Evolutionary conservation across 352 stramenopile species (phyloP), one percentile per base, ranked within the genome.

Genomic region (Thalassiosira livingstoniorum): DNA sequence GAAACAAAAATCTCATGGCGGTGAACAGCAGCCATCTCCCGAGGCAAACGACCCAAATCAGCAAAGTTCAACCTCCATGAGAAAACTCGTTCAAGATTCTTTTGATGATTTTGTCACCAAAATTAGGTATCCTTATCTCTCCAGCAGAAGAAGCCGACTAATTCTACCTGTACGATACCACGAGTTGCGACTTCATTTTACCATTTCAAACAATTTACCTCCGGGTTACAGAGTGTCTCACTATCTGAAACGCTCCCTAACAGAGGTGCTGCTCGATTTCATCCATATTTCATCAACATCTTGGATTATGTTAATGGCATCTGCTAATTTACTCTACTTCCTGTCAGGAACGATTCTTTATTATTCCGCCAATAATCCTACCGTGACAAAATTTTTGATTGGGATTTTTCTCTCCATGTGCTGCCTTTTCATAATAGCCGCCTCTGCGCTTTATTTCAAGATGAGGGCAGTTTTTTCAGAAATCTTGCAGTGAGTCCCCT

Each of bases 161-260:
- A 71, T 93, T 11, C 76, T 92, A 0, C 85, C 90, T 69, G 76
- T 94, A 25, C 77, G 84, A 42, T 95, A 92, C 68, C 91, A 95
- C 65, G 81, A 93, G 77, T 77, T 95, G 10, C 85, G 88, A 21
- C 55, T 87, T 35, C 89, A 95, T 58, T 94, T 95, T 60, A 86
- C 94, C 64, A 66, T 92, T 64, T 64, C 76, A 13, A 90, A 95
- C 58, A 80, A 91, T 45, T 60, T 95, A n/a, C 80, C 86, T 2
- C 57, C 86, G 0, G 90, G 78, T 42, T 85, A 94, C 25, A 91
- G 90, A 74, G 82, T 95, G 2, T 91, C 82, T 1, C 78, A 89
- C 60, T 95, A 95, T 69, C 71, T 95, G n/a, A 90, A 92, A 31
- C 42, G 83, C 61, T 90, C 73, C 2, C 78, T 93, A 53, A 80